Evolutionary conservation across 2,329 filamentous ascomycete genomes (phyloP).

Genomic region (Leptoxyphium fumago): DNA sequence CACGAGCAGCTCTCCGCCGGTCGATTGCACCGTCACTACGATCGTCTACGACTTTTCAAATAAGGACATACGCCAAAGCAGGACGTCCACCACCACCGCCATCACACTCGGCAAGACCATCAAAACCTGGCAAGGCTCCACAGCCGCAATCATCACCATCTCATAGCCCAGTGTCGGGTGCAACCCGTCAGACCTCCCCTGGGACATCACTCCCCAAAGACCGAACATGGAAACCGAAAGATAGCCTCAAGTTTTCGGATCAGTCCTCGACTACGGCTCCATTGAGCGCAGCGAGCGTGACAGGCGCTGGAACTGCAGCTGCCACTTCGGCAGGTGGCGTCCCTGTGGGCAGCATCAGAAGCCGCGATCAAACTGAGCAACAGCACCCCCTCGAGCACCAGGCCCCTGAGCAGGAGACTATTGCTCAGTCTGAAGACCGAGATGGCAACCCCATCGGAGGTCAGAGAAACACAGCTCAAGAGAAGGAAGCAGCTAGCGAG

Average conservation of each 20-base stretch:
- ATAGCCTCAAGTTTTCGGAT: slow-evolving; percentile 24
- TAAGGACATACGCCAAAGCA: slow-evolving; percentile 13
- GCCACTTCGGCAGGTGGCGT: slow-evolving; percentile 6
- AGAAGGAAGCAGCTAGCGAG: slow-evolving; percentile 15
- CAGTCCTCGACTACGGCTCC: slow-evolving; percentile 7
- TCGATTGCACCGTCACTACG: slow-evolving; percentile 9
- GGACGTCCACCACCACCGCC: slow-evolving; percentile 8
- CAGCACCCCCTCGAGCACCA: slow-evolving; percentile 8
- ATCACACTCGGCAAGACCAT: slow-evolving; percentile 5
- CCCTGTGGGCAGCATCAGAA: slow-evolving; percentile 19
- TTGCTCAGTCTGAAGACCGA: slow-evolving; percentile 15
- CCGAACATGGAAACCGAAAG: slow-evolving; percentile 26
- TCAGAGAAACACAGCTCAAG: slow-evolving; percentile 12
- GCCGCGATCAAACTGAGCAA: slow-evolving; percentile 18
- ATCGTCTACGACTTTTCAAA: slow-evolving; percentile 8
- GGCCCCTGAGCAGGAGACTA: slow-evolving; percentile 11
- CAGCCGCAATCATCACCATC: slow-evolving; percentile 4
- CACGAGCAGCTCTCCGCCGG: slow-evolving; percentile 15
- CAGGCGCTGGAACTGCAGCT: slow-evolving; percentile 7
- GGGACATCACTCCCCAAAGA: slow-evolving; percentile 19
- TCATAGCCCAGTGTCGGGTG: slow-evolving; percentile 4
- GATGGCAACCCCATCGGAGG: slow-evolving; percentile 16
- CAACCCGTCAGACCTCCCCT: slow-evolving; percentile 18
- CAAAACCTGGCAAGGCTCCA: slow-evolving; percentile 5
- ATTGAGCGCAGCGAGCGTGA: not conserved